Evolutionary conservation across 2,329 filamentous ascomycete species (phyloP), one percentile per base, ranked within the genome.

Genomic region (Sordariomycetes sp.): DNA sequence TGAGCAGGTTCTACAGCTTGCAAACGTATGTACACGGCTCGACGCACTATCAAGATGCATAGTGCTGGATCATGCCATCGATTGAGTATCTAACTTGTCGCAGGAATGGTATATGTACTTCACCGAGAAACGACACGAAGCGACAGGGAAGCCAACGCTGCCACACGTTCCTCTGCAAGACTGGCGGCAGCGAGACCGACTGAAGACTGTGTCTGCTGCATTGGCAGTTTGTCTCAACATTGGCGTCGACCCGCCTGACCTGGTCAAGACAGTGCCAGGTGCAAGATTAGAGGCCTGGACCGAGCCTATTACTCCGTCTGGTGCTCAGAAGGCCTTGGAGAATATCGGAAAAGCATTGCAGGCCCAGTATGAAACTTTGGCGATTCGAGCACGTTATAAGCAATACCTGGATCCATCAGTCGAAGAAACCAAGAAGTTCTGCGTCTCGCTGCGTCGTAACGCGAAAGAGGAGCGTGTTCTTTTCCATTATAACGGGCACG

Each of bases 71-170:
- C n/a, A n/a, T n/a, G 5, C 16, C 21, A 37, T 26, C 8, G 10
- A n/a, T 20, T 28, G 14, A 23, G 21, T 33, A 26, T 30, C 25
- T 4, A 21, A 10, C 27, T 16, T 16, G 27, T 30, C 27, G 15
- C 27, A 94, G 83, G 93, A 86, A 46, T 98, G 94, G 77, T 96
- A 94, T 66, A 96, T 96, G 90, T 98, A 98, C 62, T 98, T 85
- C 59, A 95, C 90, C 42, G 92, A 98, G 59, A 96, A 96, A 60
- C 82, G 90, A 34, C 92, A 98, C 60, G 92, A 96, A 55, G 92
- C 86, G 16, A 90, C 86, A 23, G 92, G 87, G 16, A 86, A 88
- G 45, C 86, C 87, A 12, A 72, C 76, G 34, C 71, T 69, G 14
- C 57, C 63, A 18, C 75, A 74, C 45, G 68, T 77, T 42, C n/a